Base-by-base conservation (phyloP, 805 yeast species). In the Saitoella complicata region DNA sequence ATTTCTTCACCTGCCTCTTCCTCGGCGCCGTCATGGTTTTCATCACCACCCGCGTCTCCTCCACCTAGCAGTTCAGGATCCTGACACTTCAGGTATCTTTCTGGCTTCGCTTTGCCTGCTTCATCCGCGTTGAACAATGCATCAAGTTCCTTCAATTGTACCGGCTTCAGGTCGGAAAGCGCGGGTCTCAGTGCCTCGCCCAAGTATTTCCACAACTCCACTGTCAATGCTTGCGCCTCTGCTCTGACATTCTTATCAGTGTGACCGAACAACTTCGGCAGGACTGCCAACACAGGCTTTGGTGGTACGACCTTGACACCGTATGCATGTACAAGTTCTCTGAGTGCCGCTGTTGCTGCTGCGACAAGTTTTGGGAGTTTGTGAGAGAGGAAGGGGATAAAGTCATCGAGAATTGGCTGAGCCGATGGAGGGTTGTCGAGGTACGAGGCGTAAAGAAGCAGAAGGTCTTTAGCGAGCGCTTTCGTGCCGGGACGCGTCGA, bases 201-300 rank as follows among this genome's bases (percentile, higher is more conserved):
- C 58, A 80, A 69, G 80, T 91, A 82, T 46, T 75, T 73, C 58
- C 77, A 76, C 31, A 87, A 57, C 45, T 76, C 81, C 4, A 83
- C 74, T 0, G 86, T 67, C 50, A 88, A 65, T 38, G 69, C 66
- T 5, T 78, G 70, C 2, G 95, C 75, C 57, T 82, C 94, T 1
- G 76, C 72, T 56, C 98, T 73, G 6, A 91, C 95, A 45, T 74
- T 82, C 50, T 72, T 75, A 61, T 91, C 97, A 1, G 94, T 83
- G 60, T 87, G 94, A 2, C 75, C 78, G 56, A 85, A 85, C 41
- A 86, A 60, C 52, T 76, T 78, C 1, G 84, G 76, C 32, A 91
- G 61, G 6, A 54, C 55, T 30, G 76, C 72, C 31, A 84, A 56
- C 0, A 78, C 67, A 2, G 72, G 65, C 53, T 74, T 69, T 7